These are phyloP conservation scores for Hibiscus tridactylites DNA, from an alignment of 345 rosid species.

Conservation along the genomic window DNA sequence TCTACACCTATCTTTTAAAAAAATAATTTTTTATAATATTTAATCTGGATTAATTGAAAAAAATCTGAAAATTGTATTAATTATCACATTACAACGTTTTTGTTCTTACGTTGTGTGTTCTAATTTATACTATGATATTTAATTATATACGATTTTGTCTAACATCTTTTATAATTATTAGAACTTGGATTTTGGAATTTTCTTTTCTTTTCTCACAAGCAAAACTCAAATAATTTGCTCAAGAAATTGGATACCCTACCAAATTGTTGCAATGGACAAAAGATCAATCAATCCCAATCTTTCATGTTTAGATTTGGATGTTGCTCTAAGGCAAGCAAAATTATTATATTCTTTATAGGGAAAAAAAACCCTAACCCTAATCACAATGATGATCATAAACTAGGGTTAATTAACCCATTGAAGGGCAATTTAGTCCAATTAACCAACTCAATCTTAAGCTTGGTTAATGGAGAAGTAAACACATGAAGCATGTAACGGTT, in stretches of 20 bases:
- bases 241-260: background rate
- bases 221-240: background rate
- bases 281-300: conserved; percentile 4
- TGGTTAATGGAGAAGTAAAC: background rate
- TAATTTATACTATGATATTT: no score
- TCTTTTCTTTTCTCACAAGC: conserved; percentile 4
- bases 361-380: background rate
- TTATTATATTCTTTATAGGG: background rate
- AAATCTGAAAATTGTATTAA: no score
- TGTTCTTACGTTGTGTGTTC: no score
- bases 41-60: no score
- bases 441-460: background rate
- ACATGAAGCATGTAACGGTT: conserved; percentile 12
- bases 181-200: background rate
- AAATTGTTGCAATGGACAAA: conserved; percentile 5
- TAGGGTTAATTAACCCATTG: conserved; percentile 1
- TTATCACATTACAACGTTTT: no score
- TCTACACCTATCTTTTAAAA: no score
- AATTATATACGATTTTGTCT: background rate
- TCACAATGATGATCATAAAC: background rate
- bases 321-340: conserved; percentile 6
- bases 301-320: conserved; percentile 4
- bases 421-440: background rate
- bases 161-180: background rate
- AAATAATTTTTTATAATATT: no score